A percentile compares a stretch with the other conserved stretches of the same genome.
Evolutionary conservation across 129 eudicot genomes (phyloP).

Genomic region (Flaveria bidentis): DNA sequence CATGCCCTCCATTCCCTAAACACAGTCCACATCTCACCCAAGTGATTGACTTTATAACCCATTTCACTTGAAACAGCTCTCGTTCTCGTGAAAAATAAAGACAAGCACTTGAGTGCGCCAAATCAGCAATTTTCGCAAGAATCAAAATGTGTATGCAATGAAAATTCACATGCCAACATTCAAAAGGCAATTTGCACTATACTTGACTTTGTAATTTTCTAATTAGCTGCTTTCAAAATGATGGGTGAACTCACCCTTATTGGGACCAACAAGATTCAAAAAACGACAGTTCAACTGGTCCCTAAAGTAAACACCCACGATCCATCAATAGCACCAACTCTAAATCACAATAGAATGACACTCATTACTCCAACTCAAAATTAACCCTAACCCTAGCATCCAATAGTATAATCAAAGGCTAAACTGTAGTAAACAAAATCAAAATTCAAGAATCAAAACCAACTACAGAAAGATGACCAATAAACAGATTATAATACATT

Average conservation of each 20-base stretch:
- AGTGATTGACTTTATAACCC: neutral
- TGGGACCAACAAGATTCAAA: neutral
- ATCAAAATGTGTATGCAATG: neutral
- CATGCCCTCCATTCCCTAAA: neutral
- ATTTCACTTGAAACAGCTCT: neutral
- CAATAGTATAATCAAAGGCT: neutral
- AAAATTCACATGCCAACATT: neutral
- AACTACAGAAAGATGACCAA: neutral
- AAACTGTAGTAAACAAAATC: conserved; percentile 5
- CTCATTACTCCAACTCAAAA: neutral
- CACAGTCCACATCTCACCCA: neutral
- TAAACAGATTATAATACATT: neutral
- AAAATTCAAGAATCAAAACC: conserved; percentile 1
- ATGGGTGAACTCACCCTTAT: neutral
- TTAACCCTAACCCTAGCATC: conserved; percentile 17
- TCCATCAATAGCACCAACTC: neutral
- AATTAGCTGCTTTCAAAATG: neutral
- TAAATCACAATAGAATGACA: neutral
- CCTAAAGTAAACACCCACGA: conserved; percentile 9
- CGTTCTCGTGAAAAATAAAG: neutral
- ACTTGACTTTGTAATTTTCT: conserved; percentile 1
- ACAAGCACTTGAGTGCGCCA: neutral
- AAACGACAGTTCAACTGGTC: neutral
- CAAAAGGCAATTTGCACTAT: neutral
- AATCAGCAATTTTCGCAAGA: neutral